These are phyloP conservation scores for Quercus tomentella DNA, from an alignment of 331 rosid genomes.

Conservation along the genomic window DNA sequence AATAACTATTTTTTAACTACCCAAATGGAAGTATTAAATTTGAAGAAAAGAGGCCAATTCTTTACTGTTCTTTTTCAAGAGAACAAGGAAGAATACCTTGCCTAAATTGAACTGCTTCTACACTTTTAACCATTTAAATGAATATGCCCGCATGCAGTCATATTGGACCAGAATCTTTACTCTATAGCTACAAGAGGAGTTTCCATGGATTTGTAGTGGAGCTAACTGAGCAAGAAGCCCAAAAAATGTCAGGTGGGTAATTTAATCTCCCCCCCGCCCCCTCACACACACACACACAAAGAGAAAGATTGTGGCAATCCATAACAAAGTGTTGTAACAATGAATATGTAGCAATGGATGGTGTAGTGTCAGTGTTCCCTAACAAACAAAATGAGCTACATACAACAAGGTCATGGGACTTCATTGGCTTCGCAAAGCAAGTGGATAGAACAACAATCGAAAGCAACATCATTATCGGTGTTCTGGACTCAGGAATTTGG, in stretches of 20 bases:
- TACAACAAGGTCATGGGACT: slow-evolving; percentile 64
- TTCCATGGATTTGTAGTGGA: slow-evolving; percentile 44
- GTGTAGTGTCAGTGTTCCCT: slow-evolving; percentile 44
- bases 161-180: slow-evolving; percentile 8
- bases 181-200: slow-evolving; percentile 33
- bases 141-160: background rate
- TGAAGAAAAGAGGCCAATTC: no score
- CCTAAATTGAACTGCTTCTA: background rate
- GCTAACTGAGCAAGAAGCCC: slow-evolving; percentile 41
- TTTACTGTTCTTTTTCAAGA: background rate
- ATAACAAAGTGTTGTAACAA: background rate
- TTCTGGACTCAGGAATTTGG: slow-evolving; percentile 54
- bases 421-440: slow-evolving; percentile 39
- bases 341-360: slow-evolving; percentile 29
- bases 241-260: slow-evolving; percentile 37
- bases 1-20: no score
- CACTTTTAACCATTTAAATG: background rate
- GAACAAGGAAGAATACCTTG: background rate
- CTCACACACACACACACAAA: background rate
- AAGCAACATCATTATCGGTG: slow-evolving; percentile 35
- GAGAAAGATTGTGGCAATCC: background rate
- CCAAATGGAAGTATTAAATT: no score
- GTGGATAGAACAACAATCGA: slow-evolving; percentile 11
- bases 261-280: background rate
- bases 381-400: slow-evolving; percentile 33